phyloP scores from a whole-genome alignment of 768 basidiomycete species.

The Pleurotus sapidus region DNA sequence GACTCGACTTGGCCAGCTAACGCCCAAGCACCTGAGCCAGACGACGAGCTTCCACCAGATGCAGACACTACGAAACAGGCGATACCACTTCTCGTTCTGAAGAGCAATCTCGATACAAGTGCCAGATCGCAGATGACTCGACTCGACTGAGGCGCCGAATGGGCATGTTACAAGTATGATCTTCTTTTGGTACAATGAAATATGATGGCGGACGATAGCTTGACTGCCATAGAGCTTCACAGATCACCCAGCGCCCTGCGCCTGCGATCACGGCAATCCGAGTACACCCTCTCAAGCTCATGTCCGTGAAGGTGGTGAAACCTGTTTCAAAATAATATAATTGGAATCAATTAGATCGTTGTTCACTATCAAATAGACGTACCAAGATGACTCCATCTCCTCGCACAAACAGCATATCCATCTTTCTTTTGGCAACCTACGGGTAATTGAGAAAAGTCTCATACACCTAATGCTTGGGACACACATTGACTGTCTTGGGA shows the following conservation, averaged over 20 bases:
- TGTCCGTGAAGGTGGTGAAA: conserved; percentile 78
- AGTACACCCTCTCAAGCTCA: conserved; percentile 24
- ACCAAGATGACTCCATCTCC: conserved; percentile 98
- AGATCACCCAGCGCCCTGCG: too few species aligned
- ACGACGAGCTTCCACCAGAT: conserved; percentile 36
- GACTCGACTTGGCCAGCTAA: conserved; percentile 73
- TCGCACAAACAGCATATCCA: conserved; percentile 97
- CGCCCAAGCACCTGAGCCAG: conserved; percentile 57
- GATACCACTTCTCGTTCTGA: background rate
- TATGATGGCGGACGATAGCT: too few species aligned
- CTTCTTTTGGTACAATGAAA: too few species aligned
- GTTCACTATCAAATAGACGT: conserved; percentile 20
- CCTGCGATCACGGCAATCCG: too few species aligned
- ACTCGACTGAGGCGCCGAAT: too few species aligned
- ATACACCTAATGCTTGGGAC: conserved; percentile 12
- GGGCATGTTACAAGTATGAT: too few species aligned
- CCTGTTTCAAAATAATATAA: conserved; percentile 35
- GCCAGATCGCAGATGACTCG: background rate
- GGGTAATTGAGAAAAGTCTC: background rate
- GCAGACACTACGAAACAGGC: background rate
- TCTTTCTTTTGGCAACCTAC: conserved; percentile 88
- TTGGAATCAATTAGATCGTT: conserved; percentile 11
- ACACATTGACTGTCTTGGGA: conserved; percentile 65
- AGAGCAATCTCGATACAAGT: background rate
- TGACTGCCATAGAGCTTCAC: too few species aligned